phyloP scores from a whole-genome alignment of 768 basidiomycete genomes.

The Tylopilus sp. region DNA sequence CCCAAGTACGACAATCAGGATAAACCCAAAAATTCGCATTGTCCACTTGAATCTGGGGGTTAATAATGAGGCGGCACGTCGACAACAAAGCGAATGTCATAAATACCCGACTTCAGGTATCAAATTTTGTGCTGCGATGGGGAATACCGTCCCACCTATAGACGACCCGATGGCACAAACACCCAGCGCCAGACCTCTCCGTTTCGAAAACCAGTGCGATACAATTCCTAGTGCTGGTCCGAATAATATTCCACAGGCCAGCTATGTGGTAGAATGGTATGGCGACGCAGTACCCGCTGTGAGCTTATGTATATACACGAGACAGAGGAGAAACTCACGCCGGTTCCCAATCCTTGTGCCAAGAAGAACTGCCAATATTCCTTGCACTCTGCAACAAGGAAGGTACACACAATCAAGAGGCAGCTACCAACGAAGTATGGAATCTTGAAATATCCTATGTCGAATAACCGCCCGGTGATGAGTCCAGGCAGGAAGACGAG shows the following conservation, averaged over 20 bases:
- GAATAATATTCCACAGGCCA: constrained; percentile 56
- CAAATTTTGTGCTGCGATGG: constrained; percentile 55
- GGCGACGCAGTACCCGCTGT: neutral
- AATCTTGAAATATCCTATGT: constrained; percentile 61
- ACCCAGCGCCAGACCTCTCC: constrained; percentile 56
- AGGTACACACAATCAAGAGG: constrained; percentile 51
- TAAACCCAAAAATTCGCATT: constrained; percentile 65
- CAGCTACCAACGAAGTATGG: constrained; percentile 47
- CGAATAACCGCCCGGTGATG: constrained; percentile 66
- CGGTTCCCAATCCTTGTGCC: constrained; percentile 66
- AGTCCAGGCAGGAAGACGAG: constrained; percentile 62
- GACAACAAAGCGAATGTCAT: neutral
- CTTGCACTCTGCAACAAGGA: constrained; percentile 69
- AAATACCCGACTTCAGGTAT: constrained; percentile 54
- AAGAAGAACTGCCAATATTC: constrained; percentile 77
- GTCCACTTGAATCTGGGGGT: constrained; percentile 72
- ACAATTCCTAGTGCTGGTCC: constrained; percentile 57
- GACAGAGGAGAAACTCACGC: constrained; percentile 39
- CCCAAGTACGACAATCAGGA: constrained; percentile 50
- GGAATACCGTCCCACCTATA: constrained; percentile 65
- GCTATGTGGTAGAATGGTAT: constrained; percentile 6
- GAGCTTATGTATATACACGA: neutral
- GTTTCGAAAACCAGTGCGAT: constrained; percentile 71
- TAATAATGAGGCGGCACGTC: neutral
- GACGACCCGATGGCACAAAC: constrained; percentile 63